Percentiles rank a stretch among this genome's conserved stretches.
These are phyloP conservation scores for Galerina marginata DNA, from an alignment of 768 basidiomycete species.

Conservation along the genomic window DNA sequence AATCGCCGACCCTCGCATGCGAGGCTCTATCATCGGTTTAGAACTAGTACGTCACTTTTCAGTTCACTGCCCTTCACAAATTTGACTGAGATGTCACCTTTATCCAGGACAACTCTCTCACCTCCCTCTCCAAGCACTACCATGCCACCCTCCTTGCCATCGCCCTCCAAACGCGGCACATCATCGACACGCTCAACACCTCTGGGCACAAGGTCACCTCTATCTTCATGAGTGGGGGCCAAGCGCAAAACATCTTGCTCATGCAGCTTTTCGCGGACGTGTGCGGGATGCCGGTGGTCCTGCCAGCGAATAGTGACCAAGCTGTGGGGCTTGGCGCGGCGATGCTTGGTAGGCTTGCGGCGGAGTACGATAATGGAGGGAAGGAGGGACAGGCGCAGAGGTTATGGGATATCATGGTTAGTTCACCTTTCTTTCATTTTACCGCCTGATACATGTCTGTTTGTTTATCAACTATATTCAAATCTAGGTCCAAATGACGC, in stretches of 20 bases:
- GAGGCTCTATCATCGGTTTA: constrained; percentile 89
- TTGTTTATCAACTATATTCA: neutral
- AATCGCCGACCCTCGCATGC: constrained; percentile 94
- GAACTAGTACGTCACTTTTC: constrained; percentile 57
- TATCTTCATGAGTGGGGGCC: constrained; percentile 93
- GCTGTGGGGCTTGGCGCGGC: constrained; percentile 94
- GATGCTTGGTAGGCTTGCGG: constrained; percentile 91
- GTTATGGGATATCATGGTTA: constrained; percentile 93
- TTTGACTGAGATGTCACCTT: neutral
- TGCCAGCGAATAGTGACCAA: constrained; percentile 75
- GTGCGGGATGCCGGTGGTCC: constrained; percentile 80
- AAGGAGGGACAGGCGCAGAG: constrained; percentile 58
- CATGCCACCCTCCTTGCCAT: constrained; percentile 92
- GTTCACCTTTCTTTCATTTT: constrained; percentile 14
- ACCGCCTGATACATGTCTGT: too few species aligned
- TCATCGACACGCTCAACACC: constrained; percentile 86
- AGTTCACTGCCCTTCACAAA: neutral
- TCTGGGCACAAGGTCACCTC: constrained; percentile 82
- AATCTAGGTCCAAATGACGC: constrained; percentile 90
- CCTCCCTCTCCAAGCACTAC: constrained; percentile 89
- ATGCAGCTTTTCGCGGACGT: constrained; percentile 91
- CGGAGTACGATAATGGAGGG: constrained; percentile 52
- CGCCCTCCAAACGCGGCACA: constrained; percentile 92
- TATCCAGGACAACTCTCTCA: constrained; percentile 66
- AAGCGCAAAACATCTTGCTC: constrained; percentile 86